These are phyloP conservation scores for Cylindrodendrum hubeiense DNA, from an alignment of 2,329 filamentous ascomycete species.

Conservation along the genomic window DNA sequence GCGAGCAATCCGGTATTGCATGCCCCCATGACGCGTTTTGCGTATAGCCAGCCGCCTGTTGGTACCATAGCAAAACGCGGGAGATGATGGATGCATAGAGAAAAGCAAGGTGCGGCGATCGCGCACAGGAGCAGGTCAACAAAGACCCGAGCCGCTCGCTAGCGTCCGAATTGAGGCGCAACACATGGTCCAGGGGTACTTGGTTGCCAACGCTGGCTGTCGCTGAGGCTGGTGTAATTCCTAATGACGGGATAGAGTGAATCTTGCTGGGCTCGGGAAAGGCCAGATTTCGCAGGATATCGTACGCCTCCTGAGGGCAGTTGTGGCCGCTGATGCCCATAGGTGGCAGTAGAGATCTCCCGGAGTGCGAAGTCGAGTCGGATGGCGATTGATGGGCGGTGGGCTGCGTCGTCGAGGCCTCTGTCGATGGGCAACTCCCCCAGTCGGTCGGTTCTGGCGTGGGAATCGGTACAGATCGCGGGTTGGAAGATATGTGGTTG, in stretches of 20 bases:
- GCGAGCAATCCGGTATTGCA: background rate
- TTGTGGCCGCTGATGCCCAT: background rate
- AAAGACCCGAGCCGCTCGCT: slow-evolving; percentile 12
- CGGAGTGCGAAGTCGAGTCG: background rate
- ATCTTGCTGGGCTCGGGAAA: background rate
- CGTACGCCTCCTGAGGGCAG: slow-evolving; percentile 10
- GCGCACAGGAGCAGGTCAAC: slow-evolving; percentile 7
- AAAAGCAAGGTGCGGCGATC: slow-evolving; percentile 15
- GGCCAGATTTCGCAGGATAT: slow-evolving; percentile 14
- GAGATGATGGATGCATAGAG: slow-evolving; percentile 15
- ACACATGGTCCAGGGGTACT: slow-evolving; percentile 9
- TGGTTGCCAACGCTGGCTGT: background rate
- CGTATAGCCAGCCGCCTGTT: slow-evolving; percentile 8
- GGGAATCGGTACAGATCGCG: background rate
- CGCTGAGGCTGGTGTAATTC: background rate
- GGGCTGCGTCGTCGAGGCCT: slow-evolving; percentile 1
- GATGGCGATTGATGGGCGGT: slow-evolving; percentile 8
- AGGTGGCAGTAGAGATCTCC: background rate
- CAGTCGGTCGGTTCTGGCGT: background rate
- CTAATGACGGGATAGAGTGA: background rate
- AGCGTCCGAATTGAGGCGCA: slow-evolving; percentile 12
- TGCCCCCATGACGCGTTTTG: background rate
- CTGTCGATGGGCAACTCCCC: slow-evolving; percentile 4
- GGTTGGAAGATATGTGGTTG: background rate
- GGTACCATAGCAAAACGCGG: slow-evolving; percentile 12